A percentile compares a stretch with the other conserved stretches of the same genome.
These are phyloP conservation scores for Hypoxylon sp. DNA, from an alignment of 2,329 filamentous ascomycete species.

Conservation along the genomic window DNA sequence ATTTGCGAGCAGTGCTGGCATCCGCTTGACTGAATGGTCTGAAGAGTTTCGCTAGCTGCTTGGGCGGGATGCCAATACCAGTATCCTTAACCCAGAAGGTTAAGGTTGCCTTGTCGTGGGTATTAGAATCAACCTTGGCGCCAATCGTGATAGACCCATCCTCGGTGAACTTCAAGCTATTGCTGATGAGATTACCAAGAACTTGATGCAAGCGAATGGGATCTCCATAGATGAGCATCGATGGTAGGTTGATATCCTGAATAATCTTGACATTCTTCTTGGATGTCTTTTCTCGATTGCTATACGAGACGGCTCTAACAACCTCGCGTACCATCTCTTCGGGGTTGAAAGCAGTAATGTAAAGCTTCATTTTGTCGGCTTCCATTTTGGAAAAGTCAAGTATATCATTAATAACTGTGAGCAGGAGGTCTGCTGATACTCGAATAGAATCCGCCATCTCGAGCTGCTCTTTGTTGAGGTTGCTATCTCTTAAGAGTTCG, in stretches of 20 bases:
- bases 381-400: constrained; percentile 96
- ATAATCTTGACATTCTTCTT: constrained; percentile 74
- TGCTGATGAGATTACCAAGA: constrained; percentile 87
- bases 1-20: constrained; percentile 89
- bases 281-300: constrained; percentile 74
- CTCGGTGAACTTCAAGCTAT: constrained; percentile 95
- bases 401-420: constrained; percentile 97
- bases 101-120: constrained; percentile 77
- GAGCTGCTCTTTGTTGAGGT: constrained; percentile 80
- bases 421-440: constrained; percentile 85
- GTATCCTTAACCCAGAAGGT: constrained; percentile 92
- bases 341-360: constrained; percentile 77
- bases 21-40: constrained; percentile 94
- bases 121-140: constrained; percentile 80
- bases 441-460: constrained; percentile 92
- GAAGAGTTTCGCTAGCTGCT: constrained; percentile 88
- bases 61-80: constrained; percentile 88
- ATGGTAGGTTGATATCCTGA: constrained; percentile 79
- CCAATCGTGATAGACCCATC: constrained; percentile 88
- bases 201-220: constrained; percentile 77
- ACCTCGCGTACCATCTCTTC: constrained; percentile 77
- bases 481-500: constrained; percentile 83
- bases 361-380: constrained; percentile 87
- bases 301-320: constrained; percentile 75
- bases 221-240: constrained; percentile 79